Evolutionary conservation across 2,329 filamentous ascomycete species (phyloP), one percentile per base, ranked within the genome.

Genomic region (Fusarium tuaranense): DNA sequence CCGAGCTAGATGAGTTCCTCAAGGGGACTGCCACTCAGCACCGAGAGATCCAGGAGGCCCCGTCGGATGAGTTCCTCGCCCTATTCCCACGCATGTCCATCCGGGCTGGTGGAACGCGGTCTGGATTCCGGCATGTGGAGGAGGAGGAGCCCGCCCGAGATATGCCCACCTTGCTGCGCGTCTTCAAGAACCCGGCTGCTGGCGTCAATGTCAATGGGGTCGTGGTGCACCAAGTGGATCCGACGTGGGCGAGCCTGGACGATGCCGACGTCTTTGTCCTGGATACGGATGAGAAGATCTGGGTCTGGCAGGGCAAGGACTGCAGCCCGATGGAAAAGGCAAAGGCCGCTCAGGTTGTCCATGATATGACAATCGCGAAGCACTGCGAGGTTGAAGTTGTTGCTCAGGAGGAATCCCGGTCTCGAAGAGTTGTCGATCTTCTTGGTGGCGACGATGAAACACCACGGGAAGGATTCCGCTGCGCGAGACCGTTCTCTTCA

Each of bases 321-420:
- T 92, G 90, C 78, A 91, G 88, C 57, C 91, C 91, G 0, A 92
- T 92, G 89, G 92, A 93, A 78, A 93, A 92, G 83, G 88, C 88
- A 53, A 92, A 91, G 82, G 90, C 91, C 0, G 91, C 91, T 0
- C 90, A 92, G 79, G 90, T 93, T 3, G 91, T 93, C 6, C 88
- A 92, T 76, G 89, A 92, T 69, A 86, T 91, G 86, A 92, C 88
- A 0, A 81, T 89, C 9, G 90, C 90, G 14, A 93, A 92, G 78
- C 88, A 91, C 72, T 79, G 89, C 53, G 89, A 92, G 64, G 90
- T 92, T 30, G 91, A 93, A 79, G 91, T 93, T 10, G 79, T 93
- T 7, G 86, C 90, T 1, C 91, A 93, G 78, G 82, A 85, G 0
- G 92, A 93, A 71, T 87, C 87, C 25, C 84, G 89, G 18, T 87